A percentile compares a stretch with the other conserved stretches of the same genome.
These are phyloP conservation scores for Pelargonium citronellum DNA, from an alignment of 441 rosid species.

Conservation along the genomic window DNA sequence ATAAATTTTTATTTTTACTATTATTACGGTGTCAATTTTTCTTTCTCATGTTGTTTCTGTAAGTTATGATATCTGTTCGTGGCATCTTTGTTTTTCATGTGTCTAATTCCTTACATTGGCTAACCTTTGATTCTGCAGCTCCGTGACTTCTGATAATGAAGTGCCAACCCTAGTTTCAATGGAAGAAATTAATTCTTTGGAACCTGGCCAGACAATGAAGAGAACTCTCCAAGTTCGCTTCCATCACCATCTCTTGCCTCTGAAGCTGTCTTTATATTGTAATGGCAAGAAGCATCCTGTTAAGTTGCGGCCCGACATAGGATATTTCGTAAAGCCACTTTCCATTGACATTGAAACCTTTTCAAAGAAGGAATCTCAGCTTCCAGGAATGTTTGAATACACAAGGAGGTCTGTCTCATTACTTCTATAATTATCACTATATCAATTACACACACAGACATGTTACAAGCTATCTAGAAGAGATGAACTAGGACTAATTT, in stretches of 20 bases:
- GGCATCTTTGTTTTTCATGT: neutral
- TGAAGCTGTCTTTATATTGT: slow-evolving; percentile 51
- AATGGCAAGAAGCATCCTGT: slow-evolving; percentile 56
- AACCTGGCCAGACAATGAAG: slow-evolving; percentile 49
- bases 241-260: slow-evolving; percentile 85
- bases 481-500: no score
- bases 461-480: no score
- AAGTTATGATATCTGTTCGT: neutral
- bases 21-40: neutral
- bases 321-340: slow-evolving; percentile 82
- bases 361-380: slow-evolving; percentile 51
- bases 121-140: slow-evolving; percentile 39
- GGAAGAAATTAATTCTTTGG: slow-evolving; percentile 63
- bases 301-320: slow-evolving; percentile 87
- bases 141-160: slow-evolving; percentile 33
- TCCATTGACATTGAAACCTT: slow-evolving; percentile 54
- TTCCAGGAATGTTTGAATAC: slow-evolving; percentile 91
- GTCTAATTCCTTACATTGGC: neutral
- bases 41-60: neutral
- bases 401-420: slow-evolving; percentile 52
- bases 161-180: slow-evolving; percentile 60
- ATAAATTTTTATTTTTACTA: no score
- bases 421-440: neutral
- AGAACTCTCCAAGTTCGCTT: slow-evolving; percentile 69
- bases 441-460: neutral